Conservation (phyloP, 2,329 filamentous ascomycete species). For the Daldinia eschscholtzii region DNA sequence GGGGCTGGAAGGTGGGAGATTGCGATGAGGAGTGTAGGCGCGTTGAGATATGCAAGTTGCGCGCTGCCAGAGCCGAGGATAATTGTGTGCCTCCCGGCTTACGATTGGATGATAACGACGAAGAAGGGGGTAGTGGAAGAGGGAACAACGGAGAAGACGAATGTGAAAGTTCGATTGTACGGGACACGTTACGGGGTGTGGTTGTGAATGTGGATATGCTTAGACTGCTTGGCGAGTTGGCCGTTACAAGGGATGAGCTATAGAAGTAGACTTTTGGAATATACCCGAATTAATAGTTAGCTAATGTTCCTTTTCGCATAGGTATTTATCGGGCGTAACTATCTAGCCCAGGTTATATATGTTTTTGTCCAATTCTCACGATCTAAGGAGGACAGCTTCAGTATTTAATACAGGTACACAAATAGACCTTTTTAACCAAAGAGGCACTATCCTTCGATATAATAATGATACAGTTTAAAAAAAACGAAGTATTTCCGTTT, state of each 20-base stretch:
- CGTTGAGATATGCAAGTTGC: slow-evolving; percentile 64
- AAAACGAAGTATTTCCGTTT: no score
- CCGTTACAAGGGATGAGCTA: neutral
- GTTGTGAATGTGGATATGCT: slow-evolving; percentile 34
- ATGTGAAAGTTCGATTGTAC: slow-evolving; percentile 42
- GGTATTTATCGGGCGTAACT: neutral
- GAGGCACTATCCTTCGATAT: no score
- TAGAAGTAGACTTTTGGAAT: neutral
- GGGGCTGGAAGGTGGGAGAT: slow-evolving; percentile 58
- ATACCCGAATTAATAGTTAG: neutral
- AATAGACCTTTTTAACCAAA: no score
- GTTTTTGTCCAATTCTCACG: no score
- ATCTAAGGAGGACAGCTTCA: no score
- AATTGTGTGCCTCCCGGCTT: slow-evolving; percentile 60
- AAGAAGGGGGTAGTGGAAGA: no score
- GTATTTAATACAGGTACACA: no score
- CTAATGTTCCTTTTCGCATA: neutral
- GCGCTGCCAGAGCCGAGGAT: slow-evolving; percentile 65
- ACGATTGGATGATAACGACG: slow-evolving; percentile 50
- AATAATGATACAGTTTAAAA: no score
- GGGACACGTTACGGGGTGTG: slow-evolving; percentile 40
- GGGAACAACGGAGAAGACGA: slow-evolving; percentile 28
- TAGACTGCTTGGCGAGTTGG: slow-evolving; percentile 30
- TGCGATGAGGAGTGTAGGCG: slow-evolving; percentile 53
- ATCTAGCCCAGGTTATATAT: no score